These are phyloP conservation scores for Seiridium cupressi DNA, from an alignment of 2,329 filamentous ascomycete genomes.

Conservation along the genomic window DNA sequence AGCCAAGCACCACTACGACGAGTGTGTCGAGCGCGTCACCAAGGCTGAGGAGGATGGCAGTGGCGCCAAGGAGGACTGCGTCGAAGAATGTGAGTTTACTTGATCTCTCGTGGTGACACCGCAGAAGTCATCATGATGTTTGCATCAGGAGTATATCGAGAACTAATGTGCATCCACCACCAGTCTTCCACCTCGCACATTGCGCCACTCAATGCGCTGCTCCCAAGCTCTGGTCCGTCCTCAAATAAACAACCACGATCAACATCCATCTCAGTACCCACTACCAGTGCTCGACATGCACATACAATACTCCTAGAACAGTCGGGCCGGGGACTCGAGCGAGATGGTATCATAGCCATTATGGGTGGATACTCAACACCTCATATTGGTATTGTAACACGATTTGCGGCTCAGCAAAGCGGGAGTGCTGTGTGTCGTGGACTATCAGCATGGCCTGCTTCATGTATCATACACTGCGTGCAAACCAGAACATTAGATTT, in stretches of 20 bases:
- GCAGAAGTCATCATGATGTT: background rate
- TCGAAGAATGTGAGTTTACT: constrained; percentile 89
- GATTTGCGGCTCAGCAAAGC: constrained; percentile 20
- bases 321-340: constrained; percentile 15
- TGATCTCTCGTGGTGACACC: background rate
- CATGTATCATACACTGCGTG: constrained; percentile 29
- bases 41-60: constrained; percentile 61
- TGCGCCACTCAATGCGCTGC: constrained; percentile 92
- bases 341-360: constrained; percentile 7
- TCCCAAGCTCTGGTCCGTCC: constrained; percentile 88
- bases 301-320: constrained; percentile 20
- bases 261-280: constrained; percentile 8
- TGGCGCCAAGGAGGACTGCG: constrained; percentile 85
- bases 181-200: constrained; percentile 98
- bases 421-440: constrained; percentile 12
- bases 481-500: constrained; percentile 23
- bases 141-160: background rate
- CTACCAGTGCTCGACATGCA: constrained; percentile 14
- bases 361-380: constrained; percentile 9
- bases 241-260: constrained; percentile 67
- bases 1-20: constrained; percentile 96
- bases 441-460: constrained; percentile 15
- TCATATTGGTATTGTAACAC: constrained; percentile 17
- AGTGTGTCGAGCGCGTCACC: constrained; percentile 94
- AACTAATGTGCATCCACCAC: background rate